These are phyloP conservation scores for Termitomyces sp. DNA, from an alignment of 768 basidiomycete genomes.

Conservation along the genomic window DNA sequence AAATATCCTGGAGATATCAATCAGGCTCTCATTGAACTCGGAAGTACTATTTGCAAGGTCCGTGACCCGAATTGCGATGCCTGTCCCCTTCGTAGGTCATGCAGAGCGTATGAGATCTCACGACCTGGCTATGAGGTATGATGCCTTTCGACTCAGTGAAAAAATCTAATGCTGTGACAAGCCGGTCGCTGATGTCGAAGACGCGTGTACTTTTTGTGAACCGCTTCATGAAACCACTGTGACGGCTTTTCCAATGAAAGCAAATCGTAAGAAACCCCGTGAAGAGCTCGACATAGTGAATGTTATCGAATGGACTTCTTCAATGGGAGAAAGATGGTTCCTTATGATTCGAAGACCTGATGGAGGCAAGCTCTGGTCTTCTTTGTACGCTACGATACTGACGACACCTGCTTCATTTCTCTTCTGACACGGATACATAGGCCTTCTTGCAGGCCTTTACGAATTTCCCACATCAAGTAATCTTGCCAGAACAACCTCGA, in stretches of 20 bases:
- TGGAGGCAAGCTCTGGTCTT: conserved; percentile 49
- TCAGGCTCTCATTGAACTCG: conserved; percentile 92
- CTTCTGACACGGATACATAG: conserved; percentile 34
- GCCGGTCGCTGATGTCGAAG: conserved; percentile 65
- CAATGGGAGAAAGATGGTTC: conserved; percentile 51
- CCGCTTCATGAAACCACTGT: conserved; percentile 48
- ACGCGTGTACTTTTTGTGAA: conserved; percentile 67
- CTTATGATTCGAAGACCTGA: conserved; percentile 81
- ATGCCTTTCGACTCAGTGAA: neutral
- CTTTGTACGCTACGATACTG: conserved; percentile 1
- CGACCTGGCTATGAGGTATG: conserved; percentile 4
- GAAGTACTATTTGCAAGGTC: conserved; percentile 89
- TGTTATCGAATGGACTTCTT: conserved; percentile 73
- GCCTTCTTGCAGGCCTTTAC: conserved; percentile 84
- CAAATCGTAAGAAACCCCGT: conserved; percentile 74
- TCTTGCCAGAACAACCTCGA: conserved; percentile 42
- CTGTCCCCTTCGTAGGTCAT: conserved; percentile 72
- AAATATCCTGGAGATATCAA: conserved; percentile 80
- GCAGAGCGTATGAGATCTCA: conserved; percentile 51
- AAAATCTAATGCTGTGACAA: neutral
- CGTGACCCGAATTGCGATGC: conserved; percentile 68
- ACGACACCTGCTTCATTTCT: conserved; percentile 4
- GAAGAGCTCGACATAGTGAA: conserved; percentile 85
- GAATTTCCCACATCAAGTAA: conserved; percentile 77
- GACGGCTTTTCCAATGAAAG: conserved; percentile 85